Percentiles rank a stretch among this genome's conserved stretches.
Conservation (phyloP, 2,329 filamentous ascomycete genomes). For the Akanthomyces muscarius region DNA sequence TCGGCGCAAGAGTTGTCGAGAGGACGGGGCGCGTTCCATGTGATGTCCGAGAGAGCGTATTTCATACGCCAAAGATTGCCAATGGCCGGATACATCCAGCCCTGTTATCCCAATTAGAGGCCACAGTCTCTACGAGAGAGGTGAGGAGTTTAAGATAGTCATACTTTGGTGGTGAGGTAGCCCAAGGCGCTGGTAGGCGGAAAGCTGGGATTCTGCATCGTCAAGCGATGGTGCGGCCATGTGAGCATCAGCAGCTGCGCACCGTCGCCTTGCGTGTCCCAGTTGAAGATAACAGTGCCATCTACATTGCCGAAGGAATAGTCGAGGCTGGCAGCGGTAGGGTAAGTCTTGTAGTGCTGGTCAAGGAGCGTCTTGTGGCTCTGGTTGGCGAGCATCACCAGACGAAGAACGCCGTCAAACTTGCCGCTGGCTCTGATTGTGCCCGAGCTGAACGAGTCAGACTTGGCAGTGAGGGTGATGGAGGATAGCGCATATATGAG, state of each 20-base stretch:
- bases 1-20: conserved; percentile 23
- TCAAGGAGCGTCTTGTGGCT: conserved; percentile 23
- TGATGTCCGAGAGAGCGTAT: conserved; percentile 22
- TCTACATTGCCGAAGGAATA: conserved; percentile 22
- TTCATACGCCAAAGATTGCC: conserved; percentile 24
- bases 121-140: too few relatives aligned
- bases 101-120: conserved; percentile 4
- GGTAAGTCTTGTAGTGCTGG: conserved; percentile 23
- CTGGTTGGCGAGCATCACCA: conserved; percentile 22
- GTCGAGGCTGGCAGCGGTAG: conserved; percentile 20
- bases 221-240: conserved; percentile 24
- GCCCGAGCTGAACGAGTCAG: conserved; percentile 19
- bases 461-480: conserved; percentile 22
- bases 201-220: conserved; percentile 22
- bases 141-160: neutral
- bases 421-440: conserved; percentile 19
- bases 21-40: conserved; percentile 23
- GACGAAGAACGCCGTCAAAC: conserved; percentile 22
- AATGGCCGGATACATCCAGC: conserved; percentile 25
- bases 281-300: conserved; percentile 24
- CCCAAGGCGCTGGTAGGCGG: conserved; percentile 21
- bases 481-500: conserved; percentile 23
- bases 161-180: conserved; percentile 25
- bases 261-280: conserved; percentile 22
- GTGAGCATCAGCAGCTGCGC: conserved; percentile 24